Evolutionary conservation across 1,284 basidiomycete species (phyloP).

Genomic region (Pseudozyma pruni): DNA sequence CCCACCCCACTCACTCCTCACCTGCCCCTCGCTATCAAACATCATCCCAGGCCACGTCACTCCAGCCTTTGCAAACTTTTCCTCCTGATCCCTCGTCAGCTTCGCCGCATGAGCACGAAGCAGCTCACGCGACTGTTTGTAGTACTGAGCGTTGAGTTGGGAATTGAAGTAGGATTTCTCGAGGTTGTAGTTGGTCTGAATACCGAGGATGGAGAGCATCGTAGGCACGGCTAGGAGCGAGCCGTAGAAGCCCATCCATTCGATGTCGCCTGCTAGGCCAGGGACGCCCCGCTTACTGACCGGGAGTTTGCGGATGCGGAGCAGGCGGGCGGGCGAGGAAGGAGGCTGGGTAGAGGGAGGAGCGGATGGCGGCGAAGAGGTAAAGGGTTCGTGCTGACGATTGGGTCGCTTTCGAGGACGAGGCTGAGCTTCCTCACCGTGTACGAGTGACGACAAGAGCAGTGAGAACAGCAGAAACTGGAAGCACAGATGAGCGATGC

Average conservation of each 20-base stretch:
- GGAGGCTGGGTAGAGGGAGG: background rate
- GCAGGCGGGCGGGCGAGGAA: background rate
- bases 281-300: slow-evolving; percentile 18
- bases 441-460: no score
- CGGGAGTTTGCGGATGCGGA: background rate
- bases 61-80: slow-evolving; percentile 17
- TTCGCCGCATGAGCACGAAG: slow-evolving; percentile 15
- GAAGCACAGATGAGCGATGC: no score
- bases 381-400: no score
- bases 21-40: slow-evolving; percentile 23
- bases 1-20: slow-evolving; percentile 10
- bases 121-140: slow-evolving; percentile 22
- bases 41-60: slow-evolving; percentile 29
- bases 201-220: slow-evolving; percentile 24
- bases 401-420: no score
- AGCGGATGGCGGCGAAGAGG: background rate
- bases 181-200: slow-evolving; percentile 37
- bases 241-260: slow-evolving; percentile 30
- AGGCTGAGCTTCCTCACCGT: no score
- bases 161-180: slow-evolving; percentile 32
- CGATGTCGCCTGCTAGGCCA: slow-evolving; percentile 28
- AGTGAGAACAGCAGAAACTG: no score
- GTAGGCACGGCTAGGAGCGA: slow-evolving; percentile 30
- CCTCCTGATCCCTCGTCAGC: slow-evolving; percentile 27
- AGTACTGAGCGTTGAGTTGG: slow-evolving; percentile 31